Evolutionary conservation across 192 early-diverging fungal species (phyloP).

Genomic region (Geranomyces variabilis): DNA sequence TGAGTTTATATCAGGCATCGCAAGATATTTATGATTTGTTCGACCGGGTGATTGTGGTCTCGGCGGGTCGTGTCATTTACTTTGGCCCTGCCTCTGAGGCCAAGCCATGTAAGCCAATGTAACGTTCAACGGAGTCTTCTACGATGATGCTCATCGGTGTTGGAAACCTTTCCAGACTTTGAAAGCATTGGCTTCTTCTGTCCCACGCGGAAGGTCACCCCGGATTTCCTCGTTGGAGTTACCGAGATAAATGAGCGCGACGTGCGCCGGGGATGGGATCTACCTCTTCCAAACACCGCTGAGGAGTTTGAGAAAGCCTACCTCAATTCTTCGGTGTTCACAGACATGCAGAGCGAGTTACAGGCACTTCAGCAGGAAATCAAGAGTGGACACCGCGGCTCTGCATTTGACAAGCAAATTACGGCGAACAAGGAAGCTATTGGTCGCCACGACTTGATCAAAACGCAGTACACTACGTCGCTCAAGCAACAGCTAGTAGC

Average conservation of each 20-base stretch:
- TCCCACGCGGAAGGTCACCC: slow-evolving; percentile 62
- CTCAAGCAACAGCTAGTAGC: slow-evolving; percentile 65
- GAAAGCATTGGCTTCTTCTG: slow-evolving; percentile 30
- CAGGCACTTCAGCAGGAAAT: slow-evolving; percentile 49
- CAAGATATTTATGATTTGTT: slow-evolving; percentile 75
- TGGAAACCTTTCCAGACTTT: slow-evolving; percentile 5
- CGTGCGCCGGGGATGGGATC: slow-evolving; percentile 58
- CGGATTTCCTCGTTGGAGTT: slow-evolving; percentile 75
- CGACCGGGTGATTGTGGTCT: slow-evolving; percentile 55
- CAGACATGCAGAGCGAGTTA: slow-evolving; percentile 43
- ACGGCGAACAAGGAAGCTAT: slow-evolving; percentile 58
- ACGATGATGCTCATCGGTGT: no score
- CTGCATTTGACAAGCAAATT: slow-evolving; percentile 52
- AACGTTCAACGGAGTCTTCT: no score
- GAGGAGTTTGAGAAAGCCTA: slow-evolving; percentile 68
- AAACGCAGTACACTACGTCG: slow-evolving; percentile 67
- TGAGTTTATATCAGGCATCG: slow-evolving; percentile 61
- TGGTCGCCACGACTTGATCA: slow-evolving; percentile 48
- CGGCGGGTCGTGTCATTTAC: slow-evolving; percentile 55
- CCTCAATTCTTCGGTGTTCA: slow-evolving; percentile 47
- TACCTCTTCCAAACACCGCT: slow-evolving; percentile 55
- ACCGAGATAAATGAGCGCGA: slow-evolving; percentile 64
- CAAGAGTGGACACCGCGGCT: slow-evolving; percentile 39
- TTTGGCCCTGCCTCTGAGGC: slow-evolving; percentile 63
- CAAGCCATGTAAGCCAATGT: slow-evolving; percentile 31